These are phyloP conservation scores for Oryza meridionalis DNA, from an alignment of 176 grass and related monocot species.

Conservation along the genomic window DNA sequence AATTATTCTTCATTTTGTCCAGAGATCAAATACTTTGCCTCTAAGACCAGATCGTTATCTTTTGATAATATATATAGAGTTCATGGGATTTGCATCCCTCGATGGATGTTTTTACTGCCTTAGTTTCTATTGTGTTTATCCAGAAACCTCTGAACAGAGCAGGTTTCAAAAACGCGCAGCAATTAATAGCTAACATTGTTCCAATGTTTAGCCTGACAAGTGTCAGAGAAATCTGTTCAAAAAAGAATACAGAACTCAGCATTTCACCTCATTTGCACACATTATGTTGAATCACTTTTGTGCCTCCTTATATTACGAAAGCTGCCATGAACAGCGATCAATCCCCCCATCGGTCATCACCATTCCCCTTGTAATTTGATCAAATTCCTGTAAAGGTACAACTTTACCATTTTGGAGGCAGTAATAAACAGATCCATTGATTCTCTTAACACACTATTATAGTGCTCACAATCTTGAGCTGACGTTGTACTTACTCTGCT, in stretches of 20 bases:
- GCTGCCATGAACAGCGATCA: constrained; percentile 12
- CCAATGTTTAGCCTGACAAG: constrained; percentile 14
- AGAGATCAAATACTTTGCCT: constrained; percentile 30
- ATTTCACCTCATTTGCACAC: constrained; percentile 35
- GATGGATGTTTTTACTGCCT: neutral
- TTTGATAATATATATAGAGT: constrained; percentile 11
- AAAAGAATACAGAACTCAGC: constrained; percentile 13
- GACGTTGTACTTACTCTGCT: constrained; percentile 4
- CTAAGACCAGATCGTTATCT: neutral
- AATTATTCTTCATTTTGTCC: constrained; percentile 30
- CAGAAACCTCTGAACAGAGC: constrained; percentile 21
- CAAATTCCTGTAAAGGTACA: neutral
- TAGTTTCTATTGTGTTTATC: constrained; percentile 34
- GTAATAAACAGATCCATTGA: constrained; percentile 11
- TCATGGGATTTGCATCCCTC: neutral
- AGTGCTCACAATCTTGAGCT: constrained; percentile 25
- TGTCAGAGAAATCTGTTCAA: constrained; percentile 3
- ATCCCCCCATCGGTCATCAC: neutral
- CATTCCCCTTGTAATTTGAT: neutral
- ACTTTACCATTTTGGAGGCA: constrained; percentile 1
- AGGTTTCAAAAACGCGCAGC: constrained; percentile 10
- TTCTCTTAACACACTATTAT: constrained; percentile 8
- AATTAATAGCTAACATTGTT: constrained; percentile 8
- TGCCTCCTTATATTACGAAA: neutral
- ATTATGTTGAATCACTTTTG: constrained; percentile 6